phyloP scores from a whole-genome alignment of 495 filamentous ascomycete species.

The Annulohypoxylon stygium region DNA sequence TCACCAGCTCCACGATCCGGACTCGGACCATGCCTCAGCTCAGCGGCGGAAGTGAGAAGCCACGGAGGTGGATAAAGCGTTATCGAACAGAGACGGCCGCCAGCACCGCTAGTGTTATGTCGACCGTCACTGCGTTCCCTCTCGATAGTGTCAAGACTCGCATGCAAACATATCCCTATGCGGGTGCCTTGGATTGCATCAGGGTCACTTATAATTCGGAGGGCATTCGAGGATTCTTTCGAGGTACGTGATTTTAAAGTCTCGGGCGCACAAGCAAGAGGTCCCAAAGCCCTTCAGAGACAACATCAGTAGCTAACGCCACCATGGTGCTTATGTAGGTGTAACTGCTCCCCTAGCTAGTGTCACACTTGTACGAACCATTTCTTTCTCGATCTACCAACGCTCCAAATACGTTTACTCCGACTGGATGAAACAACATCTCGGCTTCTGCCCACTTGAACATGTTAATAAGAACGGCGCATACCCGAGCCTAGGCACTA shows the following conservation, averaged over 20 bases:
- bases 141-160: constrained; percentile 88
- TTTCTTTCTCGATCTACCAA: constrained; percentile 95
- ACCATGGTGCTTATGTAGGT: constrained; percentile 60
- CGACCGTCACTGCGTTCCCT: constrained; percentile 80
- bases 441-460: constrained; percentile 76
- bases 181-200: constrained; percentile 76
- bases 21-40: constrained; percentile 63
- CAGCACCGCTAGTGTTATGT: constrained; percentile 77
- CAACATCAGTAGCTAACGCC: constrained; percentile 48
- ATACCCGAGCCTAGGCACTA: constrained; percentile 74
- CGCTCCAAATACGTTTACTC: constrained; percentile 82
- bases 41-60: constrained; percentile 58
- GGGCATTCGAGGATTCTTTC: constrained; percentile 80
- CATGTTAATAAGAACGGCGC: constrained; percentile 78
- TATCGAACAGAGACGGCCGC: constrained; percentile 87
- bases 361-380: constrained; percentile 88
- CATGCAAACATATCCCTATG: constrained; percentile 85
- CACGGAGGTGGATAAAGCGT: constrained; percentile 74
- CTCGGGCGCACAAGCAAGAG: constrained; percentile 14
- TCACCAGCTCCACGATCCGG: constrained; percentile 54
- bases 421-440: constrained; percentile 70
- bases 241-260: constrained; percentile 64
- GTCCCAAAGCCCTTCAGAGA: constrained; percentile 9
- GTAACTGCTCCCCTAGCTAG: constrained; percentile 84
- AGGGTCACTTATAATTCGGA: constrained; percentile 79